Conservation (phyloP, 1,284 basidiomycete species). For the Sporisorium graminicola region DNA sequence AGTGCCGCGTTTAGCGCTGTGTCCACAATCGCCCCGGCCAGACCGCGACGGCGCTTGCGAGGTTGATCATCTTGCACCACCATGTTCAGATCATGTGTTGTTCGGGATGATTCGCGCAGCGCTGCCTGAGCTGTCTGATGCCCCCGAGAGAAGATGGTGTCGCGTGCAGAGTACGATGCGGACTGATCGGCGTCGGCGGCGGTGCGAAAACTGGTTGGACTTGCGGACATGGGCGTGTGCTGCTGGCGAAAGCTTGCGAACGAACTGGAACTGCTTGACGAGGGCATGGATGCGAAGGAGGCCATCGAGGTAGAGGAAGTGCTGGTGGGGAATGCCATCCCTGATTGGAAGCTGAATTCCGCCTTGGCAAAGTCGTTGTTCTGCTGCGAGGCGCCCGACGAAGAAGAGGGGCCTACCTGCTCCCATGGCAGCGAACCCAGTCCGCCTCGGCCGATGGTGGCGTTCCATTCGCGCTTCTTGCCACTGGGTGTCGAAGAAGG, state of each 20-base stretch:
- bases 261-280: conserved; percentile 26
- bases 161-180: conserved; percentile 13
- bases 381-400: conserved; percentile 16
- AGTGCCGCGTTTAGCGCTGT: conserved; percentile 55
- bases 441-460: conserved; percentile 29
- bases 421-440: conserved; percentile 37
- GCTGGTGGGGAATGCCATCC: conserved; percentile 26
- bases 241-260: conserved; percentile 35
- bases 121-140: conserved; percentile 29
- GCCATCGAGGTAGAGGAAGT: conserved; percentile 26
- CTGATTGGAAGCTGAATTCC: conserved; percentile 41
- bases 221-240: conserved; percentile 35
- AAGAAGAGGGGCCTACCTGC: conserved; percentile 29
- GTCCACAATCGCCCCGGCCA: conserved; percentile 55
- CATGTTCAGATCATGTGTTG: conserved; percentile 4
- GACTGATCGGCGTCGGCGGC: conserved; percentile 32
- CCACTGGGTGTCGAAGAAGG: conserved; percentile 15
- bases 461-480: conserved; percentile 39
- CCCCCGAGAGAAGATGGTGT: conserved; percentile 36
- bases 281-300: conserved; percentile 32
- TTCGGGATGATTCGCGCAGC: conserved; percentile 26
- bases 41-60: conserved; percentile 43
- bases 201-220: conserved; percentile 39
- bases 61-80: conserved; percentile 29
- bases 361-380: conserved; percentile 10